A percentile compares a stretch with the other conserved stretches of the same genome.
Conservation (phyloP, 2,329 filamentous ascomycete species). For the Annulohypoxylon truncatum region DNA sequence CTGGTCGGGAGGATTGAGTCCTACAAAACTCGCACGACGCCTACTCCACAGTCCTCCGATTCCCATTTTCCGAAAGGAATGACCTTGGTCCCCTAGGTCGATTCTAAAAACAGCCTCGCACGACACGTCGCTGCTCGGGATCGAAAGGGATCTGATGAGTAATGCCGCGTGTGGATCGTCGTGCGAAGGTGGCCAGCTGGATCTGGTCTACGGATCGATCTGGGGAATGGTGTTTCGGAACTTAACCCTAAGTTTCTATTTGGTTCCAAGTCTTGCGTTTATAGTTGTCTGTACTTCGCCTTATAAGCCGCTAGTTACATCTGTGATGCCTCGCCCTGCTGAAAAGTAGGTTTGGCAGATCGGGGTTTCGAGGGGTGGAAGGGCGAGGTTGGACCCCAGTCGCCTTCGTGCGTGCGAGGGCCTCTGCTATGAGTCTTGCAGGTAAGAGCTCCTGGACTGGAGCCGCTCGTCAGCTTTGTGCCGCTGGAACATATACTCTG, state of each 20-base stretch:
- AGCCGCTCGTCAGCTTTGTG: conserved; percentile 78
- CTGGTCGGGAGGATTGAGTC: conserved; percentile 44
- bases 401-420: conserved; percentile 65
- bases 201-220: conserved; percentile 53
- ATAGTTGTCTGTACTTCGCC: conserved; percentile 74
- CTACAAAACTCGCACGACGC: conserved; percentile 72
- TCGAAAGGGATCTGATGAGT: conserved; percentile 65
- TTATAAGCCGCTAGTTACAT: conserved; percentile 66
- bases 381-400: conserved; percentile 66
- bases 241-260: conserved; percentile 92
- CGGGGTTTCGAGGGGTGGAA: conserved; percentile 58
- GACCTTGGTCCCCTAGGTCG: conserved; percentile 62
- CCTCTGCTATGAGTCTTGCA: conserved; percentile 77
- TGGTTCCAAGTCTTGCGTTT: conserved; percentile 80
- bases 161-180: conserved; percentile 60
- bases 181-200: conserved; percentile 57
- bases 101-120: conserved; percentile 44
- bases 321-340: conserved; percentile 57
- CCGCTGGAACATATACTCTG: conserved; percentile 72
- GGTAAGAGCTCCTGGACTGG: conserved; percentile 79
- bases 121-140: conserved; percentile 70
- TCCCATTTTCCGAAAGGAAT: conserved; percentile 77
- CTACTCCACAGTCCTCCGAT: conserved; percentile 84
- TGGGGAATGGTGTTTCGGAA: conserved; percentile 78
- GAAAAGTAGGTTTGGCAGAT: conserved; percentile 60